Evolutionary conservation across 2,329 filamentous ascomycete genomes (phyloP), one percentile per base, ranked within the genome.

Genomic region (Fulvia fulva): DNA sequence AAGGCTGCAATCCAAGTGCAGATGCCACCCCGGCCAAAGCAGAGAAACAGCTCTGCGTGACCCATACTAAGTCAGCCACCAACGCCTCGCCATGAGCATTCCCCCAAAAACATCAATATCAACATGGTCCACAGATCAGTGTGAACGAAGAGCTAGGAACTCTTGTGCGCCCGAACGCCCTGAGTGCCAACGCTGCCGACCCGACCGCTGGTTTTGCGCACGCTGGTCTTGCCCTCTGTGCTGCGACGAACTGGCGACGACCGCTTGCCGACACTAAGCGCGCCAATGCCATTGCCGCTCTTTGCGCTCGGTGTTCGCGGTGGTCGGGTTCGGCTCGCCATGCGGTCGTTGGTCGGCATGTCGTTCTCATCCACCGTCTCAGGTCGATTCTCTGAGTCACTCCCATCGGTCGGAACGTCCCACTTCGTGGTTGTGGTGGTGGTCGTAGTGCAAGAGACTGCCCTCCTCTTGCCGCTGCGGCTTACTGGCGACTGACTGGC

Each of bases 401-500:
- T 79, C 46, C 77, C 76, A 58, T 80, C 78, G 16, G 74, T 75
- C 7, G 64, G 72, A 64, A 62, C 69, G 52, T 74, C 72, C 72
- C 72, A 74, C 60, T 73, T 73, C 23, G 73, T 76, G 11, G 75
- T 85, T 11, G 77, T 86, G 2, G 87, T 89, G 12, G 88, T 87
- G 2, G 87, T 89, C 2, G 86, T 87, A 3, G 85, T 87, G 73
- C 91, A 89, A 73, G 88, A 91, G 57, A 89, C 83, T 0, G 90
- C 89, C 50, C 90, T 82, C 55, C 80, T 76, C 76, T 86, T 88
- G 57, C 86, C 84, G 67, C 79, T 81, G 58, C 77, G 83, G 32
- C 70, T 68, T 21, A 71, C 68, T 0, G 81, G 89, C 55, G 82
- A 88, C 64, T 82, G 83, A 21, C 82, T 88, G 41, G 77, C 78